Conservation (phyloP, 139 green algal species). For the Chlamydomonas schloesseri region DNA sequence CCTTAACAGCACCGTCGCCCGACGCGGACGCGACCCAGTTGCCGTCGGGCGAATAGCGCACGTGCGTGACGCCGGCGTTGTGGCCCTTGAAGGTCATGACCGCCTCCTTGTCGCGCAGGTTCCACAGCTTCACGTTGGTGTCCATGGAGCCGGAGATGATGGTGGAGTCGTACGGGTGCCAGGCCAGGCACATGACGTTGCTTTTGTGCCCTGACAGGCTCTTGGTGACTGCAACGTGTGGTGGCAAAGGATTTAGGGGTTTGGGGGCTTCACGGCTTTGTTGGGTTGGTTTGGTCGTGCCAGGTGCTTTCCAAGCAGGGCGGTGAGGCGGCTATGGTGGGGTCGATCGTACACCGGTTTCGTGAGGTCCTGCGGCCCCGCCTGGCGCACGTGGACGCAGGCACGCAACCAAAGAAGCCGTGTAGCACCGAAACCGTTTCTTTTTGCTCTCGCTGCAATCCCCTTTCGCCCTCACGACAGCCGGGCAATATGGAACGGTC, state of each 20-base stretch:
- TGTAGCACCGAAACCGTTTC: too few species aligned
- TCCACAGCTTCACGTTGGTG: conserved; percentile 89
- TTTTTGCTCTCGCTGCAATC: too few species aligned
- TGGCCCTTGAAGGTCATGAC: conserved; percentile 86
- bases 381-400: too few species aligned
- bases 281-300: too few species aligned
- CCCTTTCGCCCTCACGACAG: too few species aligned
- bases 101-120: conserved; percentile 75
- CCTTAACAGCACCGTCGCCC: conserved; percentile 83
- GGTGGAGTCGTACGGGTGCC: conserved; percentile 73
- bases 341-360: too few species aligned
- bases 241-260: neutral
- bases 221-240: conserved; percentile 66
- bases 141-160: conserved; percentile 77
- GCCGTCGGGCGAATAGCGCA: conserved; percentile 84
- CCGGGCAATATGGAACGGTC: too few species aligned
- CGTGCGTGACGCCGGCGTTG: conserved; percentile 65
- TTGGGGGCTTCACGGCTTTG: neutral
- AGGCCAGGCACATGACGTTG: conserved; percentile 78
- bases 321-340: too few species aligned
- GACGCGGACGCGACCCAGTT: conserved; percentile 82
- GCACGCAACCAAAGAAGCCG: too few species aligned
- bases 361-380: too few species aligned
- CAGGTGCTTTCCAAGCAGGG: too few species aligned
- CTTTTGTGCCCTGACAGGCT: conserved; percentile 79